Conservation (phyloP, 192 early-diverging fungal genomes). For the Backusella morwellensis region DNA sequence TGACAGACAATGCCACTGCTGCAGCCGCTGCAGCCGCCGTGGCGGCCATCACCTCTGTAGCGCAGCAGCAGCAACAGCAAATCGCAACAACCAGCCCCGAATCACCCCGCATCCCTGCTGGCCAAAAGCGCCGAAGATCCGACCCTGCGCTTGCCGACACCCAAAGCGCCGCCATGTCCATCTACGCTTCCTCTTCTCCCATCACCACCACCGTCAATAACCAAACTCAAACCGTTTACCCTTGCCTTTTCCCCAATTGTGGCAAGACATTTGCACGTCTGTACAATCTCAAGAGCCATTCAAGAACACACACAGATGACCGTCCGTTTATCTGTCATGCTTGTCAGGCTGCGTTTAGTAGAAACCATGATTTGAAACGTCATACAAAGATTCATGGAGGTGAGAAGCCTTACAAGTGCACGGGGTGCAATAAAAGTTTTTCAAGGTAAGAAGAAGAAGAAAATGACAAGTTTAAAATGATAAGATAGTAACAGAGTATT, state of each 20-base stretch:
- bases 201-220: slow-evolving; percentile 31
- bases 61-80: slow-evolving; percentile 12
- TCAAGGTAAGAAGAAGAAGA: slow-evolving; percentile 47
- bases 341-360: slow-evolving; percentile 51
- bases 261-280: slow-evolving; percentile 80
- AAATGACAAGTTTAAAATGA: too few species aligned
- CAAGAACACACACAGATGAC: slow-evolving; percentile 74
- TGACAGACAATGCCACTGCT: slow-evolving; percentile 6
- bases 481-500: background rate
- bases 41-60: slow-evolving; percentile 7
- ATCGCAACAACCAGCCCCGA: background rate
- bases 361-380: slow-evolving; percentile 73
- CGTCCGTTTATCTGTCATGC: slow-evolving; percentile 62
- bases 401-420: slow-evolving; percentile 74
- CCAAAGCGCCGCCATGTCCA: slow-evolving; percentile 27
- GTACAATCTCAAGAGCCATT: slow-evolving; percentile 87
- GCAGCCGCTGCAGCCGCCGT: slow-evolving; percentile 24
- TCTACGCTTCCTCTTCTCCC: slow-evolving; percentile 31
- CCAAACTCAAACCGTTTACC: slow-evolving; percentile 34
- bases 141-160: slow-evolving; percentile 23
- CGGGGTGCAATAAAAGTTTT: slow-evolving; percentile 72
- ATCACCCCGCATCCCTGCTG: background rate
- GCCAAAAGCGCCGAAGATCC: slow-evolving; percentile 14
- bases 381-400: slow-evolving; percentile 77
- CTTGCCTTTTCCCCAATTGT: slow-evolving; percentile 72